A percentile compares a stretch with the other conserved stretches of the same genome.
Conservation (phyloP, 1,139 yeast species). For the Sugiyamaella castrensis region DNA sequence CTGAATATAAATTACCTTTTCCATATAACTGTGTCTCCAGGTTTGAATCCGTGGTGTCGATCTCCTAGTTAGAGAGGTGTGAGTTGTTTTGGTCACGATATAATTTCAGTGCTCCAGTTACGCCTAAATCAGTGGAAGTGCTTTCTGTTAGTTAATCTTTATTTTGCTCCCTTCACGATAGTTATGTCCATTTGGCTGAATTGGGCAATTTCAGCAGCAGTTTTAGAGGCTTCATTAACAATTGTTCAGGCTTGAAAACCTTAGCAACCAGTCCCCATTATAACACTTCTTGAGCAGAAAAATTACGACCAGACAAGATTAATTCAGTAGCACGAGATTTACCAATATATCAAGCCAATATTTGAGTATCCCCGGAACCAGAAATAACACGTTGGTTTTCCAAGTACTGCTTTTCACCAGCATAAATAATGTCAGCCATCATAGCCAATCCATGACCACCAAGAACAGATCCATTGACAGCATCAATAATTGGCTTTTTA, state of each 20-base stretch:
- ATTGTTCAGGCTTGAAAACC: constrained; percentile 41
- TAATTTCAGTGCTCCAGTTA: too few relatives aligned
- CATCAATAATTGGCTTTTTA: constrained; percentile 49
- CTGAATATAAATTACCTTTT: too few relatives aligned
- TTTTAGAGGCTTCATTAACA: constrained; percentile 46
- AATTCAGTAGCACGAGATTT: constrained; percentile 49
- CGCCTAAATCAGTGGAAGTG: too few relatives aligned
- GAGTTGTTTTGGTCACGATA: too few relatives aligned
- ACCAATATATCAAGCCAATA: constrained; percentile 40
- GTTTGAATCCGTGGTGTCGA: too few relatives aligned
- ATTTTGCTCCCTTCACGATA: too few relatives aligned
- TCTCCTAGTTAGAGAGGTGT: too few relatives aligned
- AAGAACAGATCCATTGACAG: constrained; percentile 51
- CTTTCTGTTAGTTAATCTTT: too few relatives aligned
- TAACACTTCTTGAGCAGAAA: constrained; percentile 45
- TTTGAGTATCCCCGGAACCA: constrained; percentile 42
- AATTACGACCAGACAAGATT: constrained; percentile 46
- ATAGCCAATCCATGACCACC: constrained; percentile 56
- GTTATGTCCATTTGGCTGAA: too few relatives aligned
- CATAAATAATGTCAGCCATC: constrained; percentile 51
- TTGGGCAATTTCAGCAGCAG: constrained; percentile 44
- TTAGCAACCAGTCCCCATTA: constrained; percentile 50
- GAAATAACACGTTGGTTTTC: constrained; percentile 55
- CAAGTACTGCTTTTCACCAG: constrained; percentile 49
- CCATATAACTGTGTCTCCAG: too few relatives aligned